Percentiles rank a stretch among this genome's conserved stretches.
Conservation (phyloP, 208 protist genomes). For the Angomonas deanei region DNA sequence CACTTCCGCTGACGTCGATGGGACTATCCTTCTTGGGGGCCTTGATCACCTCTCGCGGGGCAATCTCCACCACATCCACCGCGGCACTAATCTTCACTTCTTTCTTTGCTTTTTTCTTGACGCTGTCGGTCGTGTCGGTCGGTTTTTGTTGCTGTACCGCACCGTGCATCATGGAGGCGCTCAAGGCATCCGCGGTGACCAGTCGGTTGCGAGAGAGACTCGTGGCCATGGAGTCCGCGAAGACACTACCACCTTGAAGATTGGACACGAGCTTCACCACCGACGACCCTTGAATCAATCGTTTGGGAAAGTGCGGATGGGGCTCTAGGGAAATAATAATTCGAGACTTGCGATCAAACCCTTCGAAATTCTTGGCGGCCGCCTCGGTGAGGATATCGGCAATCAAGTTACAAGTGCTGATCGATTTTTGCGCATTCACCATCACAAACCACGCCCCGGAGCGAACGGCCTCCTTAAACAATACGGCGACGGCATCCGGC, state of each 20-base stretch:
- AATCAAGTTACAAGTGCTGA: conserved; percentile 56
- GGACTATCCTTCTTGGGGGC: conserved; percentile 18
- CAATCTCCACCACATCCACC: conserved; percentile 79
- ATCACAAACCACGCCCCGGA: conserved; percentile 68
- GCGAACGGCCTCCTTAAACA: conserved; percentile 61
- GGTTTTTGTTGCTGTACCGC: neutral
- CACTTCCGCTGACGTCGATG: conserved; percentile 52
- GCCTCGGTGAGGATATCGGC: conserved; percentile 62
- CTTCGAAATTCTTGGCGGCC: conserved; percentile 41
- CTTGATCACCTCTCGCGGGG: conserved; percentile 55
- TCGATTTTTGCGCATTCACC: conserved; percentile 81
- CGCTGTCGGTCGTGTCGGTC: neutral
- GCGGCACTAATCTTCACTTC: conserved; percentile 71
- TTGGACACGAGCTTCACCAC: conserved; percentile 50
- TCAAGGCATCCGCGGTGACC: conserved; percentile 50
- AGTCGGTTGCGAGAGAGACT: conserved; percentile 46
- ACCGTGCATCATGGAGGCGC: conserved; percentile 23
- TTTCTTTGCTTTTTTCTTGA: conserved; percentile 26
- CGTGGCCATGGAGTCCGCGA: conserved; percentile 51
- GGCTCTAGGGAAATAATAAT: conserved; percentile 68
- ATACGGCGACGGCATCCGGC: conserved; percentile 37
- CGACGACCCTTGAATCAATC: conserved; percentile 43
- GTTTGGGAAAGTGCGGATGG: conserved; percentile 74
- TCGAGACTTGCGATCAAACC: conserved; percentile 40
- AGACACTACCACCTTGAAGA: conserved; percentile 45